Base-by-base conservation (phyloP, 1,284 basidiomycete species). In the Naganishia liquefaciens region DNA sequence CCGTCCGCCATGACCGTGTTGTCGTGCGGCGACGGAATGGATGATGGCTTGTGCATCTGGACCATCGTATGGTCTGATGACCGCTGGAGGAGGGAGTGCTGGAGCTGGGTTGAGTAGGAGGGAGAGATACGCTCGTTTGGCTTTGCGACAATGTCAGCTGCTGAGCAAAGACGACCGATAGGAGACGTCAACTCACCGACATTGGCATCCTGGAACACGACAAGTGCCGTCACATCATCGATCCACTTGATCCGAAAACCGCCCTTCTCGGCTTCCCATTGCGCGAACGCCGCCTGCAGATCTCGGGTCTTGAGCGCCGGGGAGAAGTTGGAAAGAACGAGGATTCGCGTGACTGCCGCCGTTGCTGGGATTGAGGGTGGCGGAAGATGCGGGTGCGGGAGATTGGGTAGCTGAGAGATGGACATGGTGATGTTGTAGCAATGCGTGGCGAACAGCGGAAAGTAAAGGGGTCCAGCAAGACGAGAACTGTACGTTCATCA, bases 221-320 rank as follows among this genome's bases (percentile, higher is more conserved):
- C 89, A 74, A 96, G 82, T 49, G 95, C 90, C 74, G 90, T 94
- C 52, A 91, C 93, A 79, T 99, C 95, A 79, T 99, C 93, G 71
- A 88, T 86, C 95, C 95, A 99, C 79, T 99, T 99, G 79, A 99
- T 96, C 83, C 93, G 92, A 83, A 96, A 97, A 21, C 94, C 95
- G 43, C 93, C 93, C 66, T 84, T 87, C 52, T 87, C 83, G 67
- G 82, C 84, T 73, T 97, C 93, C 85, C 90, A 98, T 49, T 93
- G 91, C 60, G 87, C 83, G 78, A 99, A 97, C 46, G 93, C 88
- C 60, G 84, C 78, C 75, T 97, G 93, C 60, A 99, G 89, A 79
- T 99, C 95, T 75, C 92, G 89, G 30, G 95, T 99, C 82, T 98
- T 99, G 76, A 99, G 85, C 78, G 93, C 90, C 73, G 93, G 89